Base-by-base conservation (phyloP, 352 stramenopile species). In the Pythium dissotocum region DNA sequence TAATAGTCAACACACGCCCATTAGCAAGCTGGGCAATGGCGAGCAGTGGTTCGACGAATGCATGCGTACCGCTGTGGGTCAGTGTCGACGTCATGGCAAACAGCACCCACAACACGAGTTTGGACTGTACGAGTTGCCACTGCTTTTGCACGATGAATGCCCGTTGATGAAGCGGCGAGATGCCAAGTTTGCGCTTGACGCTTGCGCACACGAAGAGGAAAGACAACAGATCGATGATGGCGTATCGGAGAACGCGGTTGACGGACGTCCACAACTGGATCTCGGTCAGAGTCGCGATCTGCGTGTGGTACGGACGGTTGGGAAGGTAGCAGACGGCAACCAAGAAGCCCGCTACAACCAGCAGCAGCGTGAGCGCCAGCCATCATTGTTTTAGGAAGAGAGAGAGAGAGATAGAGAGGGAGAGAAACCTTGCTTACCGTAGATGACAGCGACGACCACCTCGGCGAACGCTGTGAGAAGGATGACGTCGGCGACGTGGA, bases 391-490 rank as follows among this genome's bases (percentile, higher is more conserved):
- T 24, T 24, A 24, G 21, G 21, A 24, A 24, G 21, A 24, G 21
- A 24, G 21, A 24, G 21, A 24, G 21, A 24, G 0, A 24, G 21
- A 24, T 24, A 24, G 21, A 24, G 21, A 24, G 21, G 21, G 21
- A 24, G 21, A 38, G 33, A 10, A 38, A 10, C 33, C 5, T 14
- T 26, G 8, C 52, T 9, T 59, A 77, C 70, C 49, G 52, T 77
- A 77, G 33, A 67, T 53, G 12, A 77, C 21, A 4, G 71, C 63
- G 28, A 77, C 48, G 12, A 75, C 59, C 16, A 75, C 63, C 49
- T 77, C 71, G 4, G 58, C 58, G 13, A 72, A 70, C 55, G 72
- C 67, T 26, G 72, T 49, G 13, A 77, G 44, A 1, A 77, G 57
- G 10, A 75, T 35, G 52, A 68, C 75, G 52, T 77, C 67, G 14